Conservation (phyloP, 345 rosid species). For the Kandelia obovata region DNA sequence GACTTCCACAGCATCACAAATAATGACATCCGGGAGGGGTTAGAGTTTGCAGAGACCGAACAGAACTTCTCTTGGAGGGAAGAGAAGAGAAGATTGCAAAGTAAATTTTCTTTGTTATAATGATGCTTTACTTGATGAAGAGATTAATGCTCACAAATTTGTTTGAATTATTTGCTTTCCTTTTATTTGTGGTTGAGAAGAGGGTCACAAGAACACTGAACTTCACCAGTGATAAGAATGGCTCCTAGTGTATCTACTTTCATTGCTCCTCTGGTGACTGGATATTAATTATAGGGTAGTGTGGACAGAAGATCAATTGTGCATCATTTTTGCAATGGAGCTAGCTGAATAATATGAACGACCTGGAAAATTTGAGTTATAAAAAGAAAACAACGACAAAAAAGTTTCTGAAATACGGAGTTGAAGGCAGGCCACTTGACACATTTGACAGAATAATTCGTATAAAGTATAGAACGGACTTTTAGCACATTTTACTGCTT, state of each 20-base stretch:
- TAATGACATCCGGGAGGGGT: too few relatives aligned
- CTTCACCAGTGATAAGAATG: conserved; percentile 84
- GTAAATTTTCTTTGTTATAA: too few relatives aligned
- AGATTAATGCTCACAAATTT: background rate
- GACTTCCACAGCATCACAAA: too few relatives aligned
- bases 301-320: conserved; percentile 83
- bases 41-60: too few relatives aligned
- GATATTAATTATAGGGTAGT: conserved; percentile 68
- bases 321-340: conserved; percentile 70
- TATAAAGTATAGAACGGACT: conserved; percentile 38
- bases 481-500: conserved; percentile 80
- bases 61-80: too few relatives aligned
- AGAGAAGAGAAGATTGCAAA: too few relatives aligned
- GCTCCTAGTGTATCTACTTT: conserved; percentile 81
- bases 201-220: conserved; percentile 51
- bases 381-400: background rate
- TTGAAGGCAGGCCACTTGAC: background rate
- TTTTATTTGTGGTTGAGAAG: conserved; percentile 2
- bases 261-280: conserved; percentile 84
- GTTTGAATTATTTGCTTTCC: conserved; percentile 9
- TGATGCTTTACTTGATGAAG: background rate
- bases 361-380: conserved; percentile 46
- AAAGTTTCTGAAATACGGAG: background rate
- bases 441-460: background rate
- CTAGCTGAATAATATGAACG: conserved; percentile 89